Conservation (phyloP, 768 basidiomycete species). For the Naganishia randhawae region DNA sequence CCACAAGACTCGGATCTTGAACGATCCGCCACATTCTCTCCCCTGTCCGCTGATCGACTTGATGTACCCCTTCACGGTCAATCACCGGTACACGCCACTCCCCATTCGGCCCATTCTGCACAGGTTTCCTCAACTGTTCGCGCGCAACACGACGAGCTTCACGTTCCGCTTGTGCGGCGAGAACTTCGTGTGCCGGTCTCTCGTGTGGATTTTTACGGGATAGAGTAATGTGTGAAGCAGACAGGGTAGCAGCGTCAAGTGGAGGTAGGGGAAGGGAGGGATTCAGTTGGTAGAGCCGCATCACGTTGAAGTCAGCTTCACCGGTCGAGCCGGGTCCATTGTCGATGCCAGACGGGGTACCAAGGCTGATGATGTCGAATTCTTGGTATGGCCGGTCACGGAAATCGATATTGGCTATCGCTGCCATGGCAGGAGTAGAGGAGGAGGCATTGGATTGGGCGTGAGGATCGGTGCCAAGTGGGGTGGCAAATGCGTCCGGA, state of each 20-base stretch:
- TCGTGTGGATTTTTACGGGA: constrained; percentile 21
- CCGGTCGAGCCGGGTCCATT: background rate
- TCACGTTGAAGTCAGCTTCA: constrained; percentile 20
- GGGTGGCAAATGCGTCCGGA: background rate
- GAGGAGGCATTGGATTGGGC: background rate
- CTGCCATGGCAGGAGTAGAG: background rate
- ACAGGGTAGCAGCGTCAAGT: background rate
- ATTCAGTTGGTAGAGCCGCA: constrained; percentile 21
- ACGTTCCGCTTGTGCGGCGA: background rate
- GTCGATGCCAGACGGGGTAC: background rate
- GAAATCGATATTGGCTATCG: constrained; percentile 1
- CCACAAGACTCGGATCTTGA: constrained; percentile 21
- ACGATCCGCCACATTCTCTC: constrained; percentile 24
- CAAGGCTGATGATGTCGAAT: constrained; percentile 16
- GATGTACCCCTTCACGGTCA: constrained; percentile 10
- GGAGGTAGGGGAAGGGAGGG: constrained; percentile 1
- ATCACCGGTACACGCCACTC: constrained; percentile 17
- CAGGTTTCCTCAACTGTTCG: background rate
- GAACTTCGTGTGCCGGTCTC: background rate
- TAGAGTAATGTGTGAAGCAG: background rate
- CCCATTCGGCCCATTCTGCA: constrained; percentile 22
- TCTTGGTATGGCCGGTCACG: constrained; percentile 6
- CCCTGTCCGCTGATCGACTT: constrained; percentile 17
- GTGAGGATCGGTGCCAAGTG: background rate
- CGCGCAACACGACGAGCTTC: background rate